A percentile compares a stretch with the other conserved stretches of the same genome.
Evolutionary conservation across 805 yeast genomes (phyloP).

Genomic region (Monosporozyma siamensis): DNA sequence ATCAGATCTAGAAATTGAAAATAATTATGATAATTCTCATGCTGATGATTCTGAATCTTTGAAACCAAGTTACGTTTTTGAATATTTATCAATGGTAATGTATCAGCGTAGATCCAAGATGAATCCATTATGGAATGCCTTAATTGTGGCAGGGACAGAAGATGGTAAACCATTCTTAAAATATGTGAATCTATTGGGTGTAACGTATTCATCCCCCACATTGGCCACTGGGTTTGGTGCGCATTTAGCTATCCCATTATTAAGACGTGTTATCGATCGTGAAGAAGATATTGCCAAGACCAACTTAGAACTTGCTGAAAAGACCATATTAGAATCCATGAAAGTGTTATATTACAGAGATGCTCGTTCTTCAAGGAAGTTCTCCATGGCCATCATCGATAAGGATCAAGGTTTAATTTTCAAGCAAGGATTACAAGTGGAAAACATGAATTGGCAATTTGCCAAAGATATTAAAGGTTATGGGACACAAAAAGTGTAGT

Average conservation of each 20-base stretch:
- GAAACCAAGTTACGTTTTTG: constrained; percentile 82
- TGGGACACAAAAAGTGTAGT: constrained; percentile 57
- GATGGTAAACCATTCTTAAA: constrained; percentile 64
- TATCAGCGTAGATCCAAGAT: constrained; percentile 84
- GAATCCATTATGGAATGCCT: constrained; percentile 95
- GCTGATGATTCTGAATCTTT: constrained; percentile 46
- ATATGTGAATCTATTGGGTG: constrained; percentile 88
- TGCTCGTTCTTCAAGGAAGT: constrained; percentile 85
- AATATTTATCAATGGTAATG: constrained; percentile 74
- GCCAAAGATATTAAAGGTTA: constrained; percentile 86
- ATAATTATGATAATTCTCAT: constrained; percentile 55
- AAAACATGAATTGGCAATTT: constrained; percentile 80
- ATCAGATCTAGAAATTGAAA: constrained; percentile 71
- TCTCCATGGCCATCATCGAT: constrained; percentile 67
- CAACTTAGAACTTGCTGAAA: constrained; percentile 64
- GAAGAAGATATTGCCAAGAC: constrained; percentile 69
- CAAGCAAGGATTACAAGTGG: constrained; percentile 58
- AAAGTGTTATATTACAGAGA: constrained; percentile 92
- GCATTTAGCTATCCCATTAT: constrained; percentile 83
- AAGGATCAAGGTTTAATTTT: constrained; percentile 51
- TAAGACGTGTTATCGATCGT: constrained; percentile 72
- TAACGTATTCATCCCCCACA: constrained; percentile 77
- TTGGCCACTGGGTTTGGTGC: constrained; percentile 96
- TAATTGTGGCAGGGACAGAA: constrained; percentile 83
- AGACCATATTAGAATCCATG: constrained; percentile 78